Base-by-base conservation (phyloP, 805 yeast genomes). In the Myxozyma monticola region DNA sequence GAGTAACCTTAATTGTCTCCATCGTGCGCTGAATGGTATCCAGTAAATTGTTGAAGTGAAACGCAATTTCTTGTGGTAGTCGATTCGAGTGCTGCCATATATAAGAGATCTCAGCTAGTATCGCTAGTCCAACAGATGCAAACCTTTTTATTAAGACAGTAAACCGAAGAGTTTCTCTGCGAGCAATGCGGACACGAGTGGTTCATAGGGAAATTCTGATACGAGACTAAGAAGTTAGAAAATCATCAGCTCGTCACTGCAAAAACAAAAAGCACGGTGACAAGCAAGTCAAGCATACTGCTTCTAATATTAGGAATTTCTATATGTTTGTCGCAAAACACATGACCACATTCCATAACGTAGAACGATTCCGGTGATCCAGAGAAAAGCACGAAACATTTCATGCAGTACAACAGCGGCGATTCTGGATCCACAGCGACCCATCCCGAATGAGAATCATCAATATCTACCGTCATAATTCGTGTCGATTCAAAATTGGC, bases 161-260 rank as follows among this genome's bases (percentile, higher is more conserved):
- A 48, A 2, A 51, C 46, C 20, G 29, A 29, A 7, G 33, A 7
- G 15, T 39, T 28, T 4, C 48, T 15, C 4, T 20, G 21, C n/a
- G 40, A 22, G 25, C 56, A 51, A 15, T 37, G 42, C 12, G 56
- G 52, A 34, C 56, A 51, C 1, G 46, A 12, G 31, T 50, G 52
- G 18, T 37, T 47, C 21, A 38, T 17, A 1, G 52, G 56, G 26
- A 51, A 44, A 25, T 34, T 40, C 34, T 44, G 38, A 15, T 34
- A 3, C n/a, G 37, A 29, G 15, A 49, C 53, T 49, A 20, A 18
- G 24, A 6, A 4, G 17, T 20, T 3, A 18, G 29, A 3, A 29
- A 29, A 20, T 4, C 24, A 9, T 30, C 29, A 7, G 7, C 12
- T 12, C 21, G 28, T 2, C 14, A 15, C 7, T 26, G 8, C 10